Conservation (phyloP, 1,139 yeast species). For the Sugiyamaella xylanicola region DNA sequence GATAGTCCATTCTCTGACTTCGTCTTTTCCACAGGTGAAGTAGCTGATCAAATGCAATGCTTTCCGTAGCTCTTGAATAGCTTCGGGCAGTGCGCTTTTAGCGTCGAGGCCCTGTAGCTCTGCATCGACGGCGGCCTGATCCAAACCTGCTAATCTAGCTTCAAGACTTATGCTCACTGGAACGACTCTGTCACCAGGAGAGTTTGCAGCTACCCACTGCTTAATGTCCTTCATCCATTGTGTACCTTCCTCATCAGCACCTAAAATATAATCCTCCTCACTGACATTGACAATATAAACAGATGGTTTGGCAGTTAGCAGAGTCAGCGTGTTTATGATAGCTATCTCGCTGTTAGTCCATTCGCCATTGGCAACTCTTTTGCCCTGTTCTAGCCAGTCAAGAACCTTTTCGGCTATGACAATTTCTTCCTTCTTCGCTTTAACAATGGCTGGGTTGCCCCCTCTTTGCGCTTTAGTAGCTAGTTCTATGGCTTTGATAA, state of each 20-base stretch:
- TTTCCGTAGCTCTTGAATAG: conserved; percentile 63
- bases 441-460: conserved; percentile 38
- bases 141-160: conserved; percentile 78
- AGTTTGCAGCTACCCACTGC: conserved; percentile 83
- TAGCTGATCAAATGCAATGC: conserved; percentile 69
- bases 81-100: conserved; percentile 76
- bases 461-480: conserved; percentile 44
- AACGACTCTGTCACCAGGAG: conserved; percentile 84
- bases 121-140: conserved; percentile 71
- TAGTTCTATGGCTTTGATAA: conserved; percentile 80
- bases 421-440: conserved; percentile 87
- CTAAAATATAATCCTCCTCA: conserved; percentile 82
- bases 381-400: conserved; percentile 70
- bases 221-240: conserved; percentile 52
- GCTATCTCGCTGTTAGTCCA: conserved; percentile 93
- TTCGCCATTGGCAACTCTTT: conserved; percentile 93
- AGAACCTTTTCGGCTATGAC: conserved; percentile 73
- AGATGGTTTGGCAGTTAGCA: conserved; percentile 88
- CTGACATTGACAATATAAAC: conserved; percentile 86
- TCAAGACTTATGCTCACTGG: conserved; percentile 87
- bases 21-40: conserved; percentile 81
- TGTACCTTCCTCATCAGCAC: conserved; percentile 28
- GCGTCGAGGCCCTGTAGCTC: conserved; percentile 79
- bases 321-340: conserved; percentile 78
- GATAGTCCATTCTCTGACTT: conserved; percentile 82